phyloP scores from a whole-genome alignment of 2,329 filamentous ascomycete species.

The Calonectria henricotiae region DNA sequence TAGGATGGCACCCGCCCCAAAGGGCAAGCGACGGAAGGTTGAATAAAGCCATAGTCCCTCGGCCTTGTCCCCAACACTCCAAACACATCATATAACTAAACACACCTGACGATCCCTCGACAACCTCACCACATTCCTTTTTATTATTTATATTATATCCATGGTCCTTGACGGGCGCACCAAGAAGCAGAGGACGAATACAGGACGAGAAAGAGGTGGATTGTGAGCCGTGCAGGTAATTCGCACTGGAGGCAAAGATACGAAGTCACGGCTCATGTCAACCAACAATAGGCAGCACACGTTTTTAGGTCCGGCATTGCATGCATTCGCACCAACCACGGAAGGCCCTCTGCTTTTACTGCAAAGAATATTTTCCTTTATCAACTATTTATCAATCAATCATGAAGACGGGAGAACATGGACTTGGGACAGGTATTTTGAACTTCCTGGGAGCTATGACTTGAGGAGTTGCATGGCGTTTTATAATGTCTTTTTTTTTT shows the following conservation, averaged over 20 bases:
- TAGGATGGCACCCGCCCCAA: conserved; percentile 89
- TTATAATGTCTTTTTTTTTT: conserved; percentile 42
- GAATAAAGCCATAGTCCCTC: conserved; percentile 56
- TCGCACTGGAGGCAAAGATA: conserved; percentile 38
- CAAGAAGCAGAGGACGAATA: conserved; percentile 44
- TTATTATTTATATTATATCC: conserved; percentile 50
- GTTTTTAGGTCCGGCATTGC: conserved; percentile 31
- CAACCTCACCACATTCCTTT: conserved; percentile 48
- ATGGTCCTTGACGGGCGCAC: conserved; percentile 37
- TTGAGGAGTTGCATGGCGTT: conserved; percentile 53
- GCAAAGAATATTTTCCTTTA: conserved; percentile 39
- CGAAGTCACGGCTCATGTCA: conserved; percentile 30
- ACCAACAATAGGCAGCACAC: conserved; percentile 23
- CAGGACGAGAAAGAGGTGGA: conserved; percentile 33
- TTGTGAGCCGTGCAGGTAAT: conserved; percentile 37
- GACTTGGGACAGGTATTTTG: conserved; percentile 42
- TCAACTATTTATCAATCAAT: conserved; percentile 37
- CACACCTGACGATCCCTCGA: conserved; percentile 46
- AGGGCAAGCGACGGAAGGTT: conserved; percentile 90
- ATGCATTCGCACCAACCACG: conserved; percentile 36
- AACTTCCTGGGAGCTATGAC: conserved; percentile 45
- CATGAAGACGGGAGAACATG: conserved; percentile 45
- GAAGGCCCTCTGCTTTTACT: conserved; percentile 38
- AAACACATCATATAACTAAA: conserved; percentile 30
- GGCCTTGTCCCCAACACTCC: conserved; percentile 29